Evolutionary conservation across 2,329 filamentous ascomycete species (phyloP), one percentile per base, ranked within the genome.

Genomic region (Lachnellula arida): DNA sequence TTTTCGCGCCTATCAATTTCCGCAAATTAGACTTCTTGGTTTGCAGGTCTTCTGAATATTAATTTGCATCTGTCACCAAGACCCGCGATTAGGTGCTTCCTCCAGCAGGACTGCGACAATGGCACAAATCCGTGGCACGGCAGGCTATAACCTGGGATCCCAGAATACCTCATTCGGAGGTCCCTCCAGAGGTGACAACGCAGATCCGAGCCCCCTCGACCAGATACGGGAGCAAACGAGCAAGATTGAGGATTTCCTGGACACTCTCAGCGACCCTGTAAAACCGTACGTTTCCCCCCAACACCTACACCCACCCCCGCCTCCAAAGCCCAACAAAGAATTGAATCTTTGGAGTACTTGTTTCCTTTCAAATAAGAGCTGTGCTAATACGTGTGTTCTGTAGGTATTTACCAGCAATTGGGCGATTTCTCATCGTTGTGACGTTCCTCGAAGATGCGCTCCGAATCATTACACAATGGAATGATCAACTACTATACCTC

Each of bases 401-500:
- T 71, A 96, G 92, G 61, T 95, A 96, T 72, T 82, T 99, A 46
- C 94, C 94, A 57, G 91, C 90, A 63, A 93, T 99, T 77, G 94
- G 94, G 64, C 90, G 94, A 65, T 97, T 97, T 75, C 76, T 99
- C 65, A 99, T 99, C 67, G 94, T 99, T 55, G 94, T 97, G 53
- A 99, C 94, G 60, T 99, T 99, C 77, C 81, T 99, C 66, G 94
- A 99, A 75, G 94, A 99, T 78, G 91, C 92, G 49, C 79, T 99
- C 60, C 85, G 94, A 72, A 99, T 99, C 75, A 79, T 97, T 67
- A 99, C 94, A 65, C 94, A 99, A 85, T 99, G 94, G 92, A 85
- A 73, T 71, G 94, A 97, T 72, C 94, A 99, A 79, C 82, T 99
- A 58, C 79, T 89, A 59, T 99, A 97, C 73, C 85, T 99, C 53